Percentiles rank a stretch among this genome's conserved stretches.
Evolutionary conservation across 345 rosid genomes (phyloP).

Genomic region (Brassica rapa): DNA sequence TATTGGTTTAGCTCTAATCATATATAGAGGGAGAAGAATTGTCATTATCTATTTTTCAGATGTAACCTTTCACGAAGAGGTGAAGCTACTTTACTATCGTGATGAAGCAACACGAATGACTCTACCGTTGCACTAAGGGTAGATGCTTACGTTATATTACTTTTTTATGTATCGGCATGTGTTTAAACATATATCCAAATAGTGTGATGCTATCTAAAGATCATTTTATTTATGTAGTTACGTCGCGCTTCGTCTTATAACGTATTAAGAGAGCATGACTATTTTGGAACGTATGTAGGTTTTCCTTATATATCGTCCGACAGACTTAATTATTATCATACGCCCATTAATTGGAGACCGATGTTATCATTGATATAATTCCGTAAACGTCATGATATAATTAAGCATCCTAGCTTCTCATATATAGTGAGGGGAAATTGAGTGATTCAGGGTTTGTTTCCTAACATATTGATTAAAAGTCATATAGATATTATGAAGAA

Average conservation of each 20-base stretch:
- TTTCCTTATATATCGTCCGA: neutral
- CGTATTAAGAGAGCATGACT: constrained; percentile 18
- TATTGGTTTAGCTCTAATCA: constrained; percentile 30
- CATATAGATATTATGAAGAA: neutral
- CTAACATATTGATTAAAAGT: neutral
- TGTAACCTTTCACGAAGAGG: constrained; percentile 54
- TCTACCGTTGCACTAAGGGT: constrained; percentile 43
- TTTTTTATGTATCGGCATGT: neutral
- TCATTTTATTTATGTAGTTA: constrained; percentile 22
- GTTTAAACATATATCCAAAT: constrained; percentile 29
- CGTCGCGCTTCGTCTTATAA: constrained; percentile 24
- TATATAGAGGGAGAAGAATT: constrained; percentile 25
- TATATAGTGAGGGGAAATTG: neutral
- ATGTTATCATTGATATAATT: neutral
- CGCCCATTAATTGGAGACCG: neutral
- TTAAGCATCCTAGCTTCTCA: neutral
- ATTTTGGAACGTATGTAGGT: constrained; percentile 28
- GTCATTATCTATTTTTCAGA: constrained; percentile 21
- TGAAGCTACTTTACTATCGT: constrained; percentile 48
- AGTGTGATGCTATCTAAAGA: constrained; percentile 23
- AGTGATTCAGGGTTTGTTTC: neutral
- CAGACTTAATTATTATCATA: constrained; percentile 5
- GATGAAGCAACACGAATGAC: constrained; percentile 69
- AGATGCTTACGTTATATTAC: constrained; percentile 36
- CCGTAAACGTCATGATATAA: neutral